Evolutionary conservation across 2,329 filamentous ascomycete genomes (phyloP).

Genomic region (Ascochyta fabae): DNA sequence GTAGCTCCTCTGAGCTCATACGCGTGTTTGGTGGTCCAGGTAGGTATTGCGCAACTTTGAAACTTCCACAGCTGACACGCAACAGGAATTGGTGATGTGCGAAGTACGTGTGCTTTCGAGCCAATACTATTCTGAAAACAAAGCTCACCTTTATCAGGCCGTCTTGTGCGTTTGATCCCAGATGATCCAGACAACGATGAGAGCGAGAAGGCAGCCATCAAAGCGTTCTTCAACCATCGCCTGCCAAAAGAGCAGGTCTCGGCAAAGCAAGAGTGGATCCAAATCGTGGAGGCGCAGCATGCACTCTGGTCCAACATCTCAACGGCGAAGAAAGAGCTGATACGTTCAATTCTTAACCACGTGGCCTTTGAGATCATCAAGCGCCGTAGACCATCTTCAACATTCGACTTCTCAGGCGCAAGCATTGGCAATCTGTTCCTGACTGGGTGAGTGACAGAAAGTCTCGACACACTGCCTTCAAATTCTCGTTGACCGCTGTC

Average conservation of each 20-base stretch:
- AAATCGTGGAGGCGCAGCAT: slow-evolving; percentile 85
- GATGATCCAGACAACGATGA: slow-evolving; percentile 59
- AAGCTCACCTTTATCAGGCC: slow-evolving; percentile 60
- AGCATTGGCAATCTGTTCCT: slow-evolving; percentile 60
- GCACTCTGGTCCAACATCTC: slow-evolving; percentile 69
- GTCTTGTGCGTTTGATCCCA: slow-evolving; percentile 89
- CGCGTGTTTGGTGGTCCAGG: slow-evolving; percentile 94
- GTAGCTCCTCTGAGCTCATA: slow-evolving; percentile 91
- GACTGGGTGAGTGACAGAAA: slow-evolving; percentile 53
- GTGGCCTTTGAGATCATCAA: slow-evolving; percentile 59
- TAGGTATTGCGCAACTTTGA: slow-evolving; percentile 46
- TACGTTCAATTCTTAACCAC: slow-evolving; percentile 58
- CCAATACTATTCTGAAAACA: not conserved
- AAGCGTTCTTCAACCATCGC: slow-evolving; percentile 85
- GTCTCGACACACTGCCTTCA: not conserved
- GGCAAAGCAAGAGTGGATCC: slow-evolving; percentile 82
- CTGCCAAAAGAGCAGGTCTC: slow-evolving; percentile 66
- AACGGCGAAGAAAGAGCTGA: slow-evolving; percentile 59
- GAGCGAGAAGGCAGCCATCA: slow-evolving; percentile 71
- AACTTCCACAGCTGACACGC: not conserved
- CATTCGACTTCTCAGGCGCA: slow-evolving; percentile 58
- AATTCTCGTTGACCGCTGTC: not conserved
- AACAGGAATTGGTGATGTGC: slow-evolving; percentile 72
- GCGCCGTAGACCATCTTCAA: slow-evolving; percentile 53
- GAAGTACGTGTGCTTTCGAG: slow-evolving; percentile 61